Evolutionary conservation across 257 asterid species (phyloP).

Genomic region (Solanum neorickii): DNA sequence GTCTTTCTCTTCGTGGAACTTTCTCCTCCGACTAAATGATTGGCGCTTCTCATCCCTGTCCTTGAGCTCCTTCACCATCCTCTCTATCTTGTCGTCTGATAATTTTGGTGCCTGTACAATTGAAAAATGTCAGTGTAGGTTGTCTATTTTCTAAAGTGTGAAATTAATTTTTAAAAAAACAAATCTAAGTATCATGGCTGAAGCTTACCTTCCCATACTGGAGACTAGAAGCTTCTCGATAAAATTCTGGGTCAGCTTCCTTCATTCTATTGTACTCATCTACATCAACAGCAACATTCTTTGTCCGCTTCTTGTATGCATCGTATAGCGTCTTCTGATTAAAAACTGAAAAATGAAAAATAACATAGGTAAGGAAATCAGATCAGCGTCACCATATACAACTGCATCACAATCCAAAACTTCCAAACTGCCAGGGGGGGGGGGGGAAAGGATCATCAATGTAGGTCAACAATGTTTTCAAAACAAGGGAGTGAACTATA

Average conservation of each 20-base stretch:
- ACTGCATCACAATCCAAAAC: not conserved
- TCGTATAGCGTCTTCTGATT: slow-evolving; percentile 72
- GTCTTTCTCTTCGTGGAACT: slow-evolving; percentile 92
- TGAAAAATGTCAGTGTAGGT: not conserved
- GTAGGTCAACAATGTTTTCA: not conserved
- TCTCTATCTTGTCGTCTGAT: slow-evolving; percentile 69
- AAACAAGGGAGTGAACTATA: not conserved
- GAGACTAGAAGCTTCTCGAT: slow-evolving; percentile 91
- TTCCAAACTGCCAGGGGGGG: not conserved
- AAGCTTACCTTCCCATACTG: slow-evolving; percentile 74
- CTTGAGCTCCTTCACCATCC: slow-evolving; percentile 82
- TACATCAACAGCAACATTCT: slow-evolving; percentile 46
- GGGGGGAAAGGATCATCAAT: not conserved
- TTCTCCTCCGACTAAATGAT: slow-evolving; percentile 89
- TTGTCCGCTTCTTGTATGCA: slow-evolving; percentile 85
- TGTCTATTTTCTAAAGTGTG: not conserved
- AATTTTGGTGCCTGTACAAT: slow-evolving; percentile 55
- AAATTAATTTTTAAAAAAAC: not conserved
- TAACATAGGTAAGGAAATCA: not conserved
- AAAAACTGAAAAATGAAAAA: slow-evolving; percentile 40
- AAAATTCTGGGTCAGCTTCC: slow-evolving; percentile 91
- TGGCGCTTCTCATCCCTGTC: slow-evolving; percentile 74
- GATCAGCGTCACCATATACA: not conserved
- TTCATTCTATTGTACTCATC: slow-evolving; percentile 73
- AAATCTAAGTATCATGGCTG: not conserved